Evolutionary conservation across 192 early-diverging fungal species (phyloP).

Genomic region (Linnemannia hyalina): DNA sequence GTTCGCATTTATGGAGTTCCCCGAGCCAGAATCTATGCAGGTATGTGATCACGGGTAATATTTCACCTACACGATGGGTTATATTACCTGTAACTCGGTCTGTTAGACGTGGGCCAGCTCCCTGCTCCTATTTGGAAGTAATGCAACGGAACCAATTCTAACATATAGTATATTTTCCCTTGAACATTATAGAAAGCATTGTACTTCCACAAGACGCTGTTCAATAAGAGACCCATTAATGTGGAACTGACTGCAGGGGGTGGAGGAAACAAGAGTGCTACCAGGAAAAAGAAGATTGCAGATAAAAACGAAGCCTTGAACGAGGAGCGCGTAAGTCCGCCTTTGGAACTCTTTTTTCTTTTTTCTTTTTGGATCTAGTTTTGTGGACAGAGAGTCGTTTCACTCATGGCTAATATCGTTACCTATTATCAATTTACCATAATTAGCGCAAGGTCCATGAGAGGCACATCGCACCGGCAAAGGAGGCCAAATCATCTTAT

Average conservation of each 20-base stretch:
- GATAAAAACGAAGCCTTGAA: constrained; percentile 64
- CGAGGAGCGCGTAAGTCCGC: constrained; percentile 65
- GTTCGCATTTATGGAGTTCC: constrained; percentile 81
- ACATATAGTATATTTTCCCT: not conserved
- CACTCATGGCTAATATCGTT: not conserved
- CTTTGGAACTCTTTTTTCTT: constrained; percentile 1
- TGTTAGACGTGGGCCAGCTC: no score
- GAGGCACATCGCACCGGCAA: constrained; percentile 60
- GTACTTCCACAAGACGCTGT: constrained; percentile 71
- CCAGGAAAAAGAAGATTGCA: constrained; percentile 62
- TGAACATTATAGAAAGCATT: constrained; percentile 64
- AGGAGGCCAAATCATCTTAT: constrained; percentile 57
- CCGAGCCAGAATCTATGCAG: constrained; percentile 63
- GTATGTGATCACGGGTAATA: constrained; percentile 21
- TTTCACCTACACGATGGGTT: no score
- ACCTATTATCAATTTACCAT: not conserved
- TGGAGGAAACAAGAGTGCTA: constrained; percentile 72
- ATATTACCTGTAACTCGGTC: no score
- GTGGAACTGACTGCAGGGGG: constrained; percentile 82
- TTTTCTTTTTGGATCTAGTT: constrained; percentile 1
- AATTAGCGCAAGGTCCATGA: constrained; percentile 63
- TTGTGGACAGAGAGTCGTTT: not conserved
- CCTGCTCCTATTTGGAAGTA: no score
- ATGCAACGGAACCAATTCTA: no score
- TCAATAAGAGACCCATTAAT: constrained; percentile 77